phyloP scores from a whole-genome alignment of 2,329 filamentous ascomycete species.

The Aspergillus niger region DNA sequence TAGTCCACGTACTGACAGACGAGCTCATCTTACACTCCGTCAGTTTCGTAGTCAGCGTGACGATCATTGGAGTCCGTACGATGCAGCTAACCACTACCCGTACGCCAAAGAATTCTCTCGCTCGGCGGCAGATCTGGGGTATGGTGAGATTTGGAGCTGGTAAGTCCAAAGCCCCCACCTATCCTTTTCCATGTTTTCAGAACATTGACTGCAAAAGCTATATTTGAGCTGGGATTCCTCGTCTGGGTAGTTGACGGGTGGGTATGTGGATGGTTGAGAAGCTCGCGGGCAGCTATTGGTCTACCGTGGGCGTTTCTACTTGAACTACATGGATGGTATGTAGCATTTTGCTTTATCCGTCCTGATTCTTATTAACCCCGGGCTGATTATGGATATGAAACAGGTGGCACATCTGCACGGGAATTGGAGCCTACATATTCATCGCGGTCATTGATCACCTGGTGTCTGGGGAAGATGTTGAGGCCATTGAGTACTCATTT shows the following conservation, averaged over 20 bases:
- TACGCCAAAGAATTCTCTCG: conserved; percentile 13
- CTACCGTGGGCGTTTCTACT: conserved; percentile 29
- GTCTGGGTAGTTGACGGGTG: conserved; percentile 31
- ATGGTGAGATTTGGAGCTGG: conserved; percentile 25
- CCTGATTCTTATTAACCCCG: background rate
- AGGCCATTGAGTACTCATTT: conserved; percentile 10
- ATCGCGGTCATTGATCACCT: conserved; percentile 26
- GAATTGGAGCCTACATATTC: conserved; percentile 26
- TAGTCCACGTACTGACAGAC: conserved; percentile 20
- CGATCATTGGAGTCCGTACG: conserved; percentile 19
- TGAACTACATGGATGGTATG: conserved; percentile 37
- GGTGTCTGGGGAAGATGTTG: conserved; percentile 15
- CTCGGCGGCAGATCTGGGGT: conserved; percentile 21
- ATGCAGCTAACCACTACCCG: conserved; percentile 16
- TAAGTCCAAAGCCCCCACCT: background rate
- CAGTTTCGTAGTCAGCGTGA: conserved; percentile 18
- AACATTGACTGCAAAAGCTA: conserved; percentile 6
- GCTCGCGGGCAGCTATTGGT: conserved; percentile 22
- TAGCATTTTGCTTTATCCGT: background rate
- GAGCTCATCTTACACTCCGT: conserved; percentile 22
- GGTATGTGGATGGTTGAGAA: conserved; percentile 22
- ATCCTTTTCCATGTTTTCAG: too few relatives aligned
- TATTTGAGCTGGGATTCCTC: conserved; percentile 23
- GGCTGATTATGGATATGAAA: background rate
- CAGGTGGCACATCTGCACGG: conserved; percentile 29